Percentiles rank a stretch among this genome's conserved stretches.
phyloP scores from a whole-genome alignment of 495 filamentous ascomycete genomes.

The Aspergillus homomorphus region DNA sequence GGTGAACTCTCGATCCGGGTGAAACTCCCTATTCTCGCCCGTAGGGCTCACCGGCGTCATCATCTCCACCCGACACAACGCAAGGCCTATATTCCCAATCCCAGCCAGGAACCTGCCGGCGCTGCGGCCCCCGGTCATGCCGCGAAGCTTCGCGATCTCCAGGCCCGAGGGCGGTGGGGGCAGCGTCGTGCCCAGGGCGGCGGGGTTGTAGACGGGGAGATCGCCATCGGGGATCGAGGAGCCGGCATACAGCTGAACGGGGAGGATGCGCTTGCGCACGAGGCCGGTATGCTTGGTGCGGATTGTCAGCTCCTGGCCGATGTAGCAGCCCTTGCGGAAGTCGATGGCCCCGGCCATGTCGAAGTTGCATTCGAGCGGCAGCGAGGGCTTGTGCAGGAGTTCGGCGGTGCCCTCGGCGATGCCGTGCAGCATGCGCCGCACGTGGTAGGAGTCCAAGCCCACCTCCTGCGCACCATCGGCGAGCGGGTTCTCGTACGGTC shows the following conservation, averaged over 20 bases:
- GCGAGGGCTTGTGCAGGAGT: constrained; percentile 61
- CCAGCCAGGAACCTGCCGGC: constrained; percentile 75
- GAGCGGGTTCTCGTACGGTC: constrained; percentile 25
- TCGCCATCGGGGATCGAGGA: constrained; percentile 23
- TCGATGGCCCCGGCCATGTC: constrained; percentile 81
- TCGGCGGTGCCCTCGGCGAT: constrained; percentile 82
- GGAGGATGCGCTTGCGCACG: constrained; percentile 85
- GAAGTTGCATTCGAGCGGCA: constrained; percentile 81
- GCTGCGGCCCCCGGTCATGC: constrained; percentile 56
- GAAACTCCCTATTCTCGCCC: constrained; percentile 56
- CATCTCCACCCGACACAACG: constrained; percentile 81
- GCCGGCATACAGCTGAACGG: constrained; percentile 67
- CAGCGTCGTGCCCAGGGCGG: constrained; percentile 21
- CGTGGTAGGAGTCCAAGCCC: constrained; percentile 49
- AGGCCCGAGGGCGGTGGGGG: constrained; percentile 29
- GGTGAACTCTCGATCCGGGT: constrained; percentile 52
- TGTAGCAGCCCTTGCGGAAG: constrained; percentile 94
- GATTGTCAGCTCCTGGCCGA: constrained; percentile 94
- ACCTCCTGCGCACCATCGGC: constrained; percentile 20
- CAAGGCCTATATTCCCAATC: constrained; percentile 81
- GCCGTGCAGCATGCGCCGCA: constrained; percentile 73
- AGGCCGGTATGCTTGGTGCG: constrained; percentile 91
- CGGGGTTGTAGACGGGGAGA: constrained; percentile 51
- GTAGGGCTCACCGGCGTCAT: constrained; percentile 75
- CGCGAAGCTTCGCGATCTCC: constrained; percentile 47